phyloP scores from a whole-genome alignment of 495 filamentous ascomycete species.

The Aspergillus homomorphus region DNA sequence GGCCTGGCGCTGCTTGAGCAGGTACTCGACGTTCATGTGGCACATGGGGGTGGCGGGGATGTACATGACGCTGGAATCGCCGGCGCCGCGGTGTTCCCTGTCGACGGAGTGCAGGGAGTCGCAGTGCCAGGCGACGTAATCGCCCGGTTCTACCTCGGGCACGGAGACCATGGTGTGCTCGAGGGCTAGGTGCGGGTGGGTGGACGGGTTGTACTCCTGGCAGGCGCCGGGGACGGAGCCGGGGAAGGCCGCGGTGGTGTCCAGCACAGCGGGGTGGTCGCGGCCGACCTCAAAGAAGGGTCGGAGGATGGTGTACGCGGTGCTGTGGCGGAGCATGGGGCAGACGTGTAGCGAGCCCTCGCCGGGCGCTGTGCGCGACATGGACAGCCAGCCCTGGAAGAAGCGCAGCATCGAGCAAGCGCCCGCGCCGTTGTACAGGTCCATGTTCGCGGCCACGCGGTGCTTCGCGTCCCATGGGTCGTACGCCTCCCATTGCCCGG shows the following conservation, averaged over 20 bases:
- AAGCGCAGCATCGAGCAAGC: constrained; percentile 82
- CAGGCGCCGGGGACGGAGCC: constrained; percentile 72
- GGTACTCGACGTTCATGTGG: constrained; percentile 66
- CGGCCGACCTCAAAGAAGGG: constrained; percentile 68
- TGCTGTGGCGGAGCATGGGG: constrained; percentile 69
- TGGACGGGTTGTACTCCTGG: constrained; percentile 68
- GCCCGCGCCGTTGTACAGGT: constrained; percentile 79
- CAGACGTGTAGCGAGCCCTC: constrained; percentile 85
- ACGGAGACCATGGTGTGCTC: constrained; percentile 72
- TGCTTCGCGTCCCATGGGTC: constrained; percentile 76
- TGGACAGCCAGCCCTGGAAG: constrained; percentile 84
- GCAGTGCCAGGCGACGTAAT: constrained; percentile 91
- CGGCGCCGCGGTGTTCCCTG: constrained; percentile 63
- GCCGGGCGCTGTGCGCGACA: constrained; percentile 66
- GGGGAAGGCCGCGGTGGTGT: constrained; percentile 57
- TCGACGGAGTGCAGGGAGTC: constrained; percentile 82
- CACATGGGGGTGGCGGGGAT: constrained; percentile 84
- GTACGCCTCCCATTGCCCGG: constrained; percentile 76
- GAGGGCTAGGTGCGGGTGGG: constrained; percentile 78
- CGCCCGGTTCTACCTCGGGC: constrained; percentile 73
- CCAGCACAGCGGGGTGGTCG: constrained; percentile 44
- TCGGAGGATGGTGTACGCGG: constrained; percentile 77
- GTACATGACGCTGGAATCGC: constrained; percentile 79
- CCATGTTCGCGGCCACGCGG: constrained; percentile 63
- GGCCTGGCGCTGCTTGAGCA: constrained; percentile 63